Evolutionary conservation across 441 rosid species (phyloP).

Genomic region (Manihot esculenta): DNA sequence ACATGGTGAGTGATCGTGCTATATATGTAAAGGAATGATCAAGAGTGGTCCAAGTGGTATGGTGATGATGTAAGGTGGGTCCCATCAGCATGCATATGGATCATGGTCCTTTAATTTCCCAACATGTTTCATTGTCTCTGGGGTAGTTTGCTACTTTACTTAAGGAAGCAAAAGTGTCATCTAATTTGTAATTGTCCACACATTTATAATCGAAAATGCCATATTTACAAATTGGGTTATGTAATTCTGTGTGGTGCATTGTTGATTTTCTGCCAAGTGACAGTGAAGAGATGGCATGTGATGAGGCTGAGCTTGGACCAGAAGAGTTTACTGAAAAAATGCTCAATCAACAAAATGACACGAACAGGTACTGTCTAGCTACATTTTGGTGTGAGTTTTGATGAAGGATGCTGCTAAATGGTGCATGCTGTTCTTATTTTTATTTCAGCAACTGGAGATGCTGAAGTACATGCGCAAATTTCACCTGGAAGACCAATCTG

Average conservation of each 20-base stretch:
- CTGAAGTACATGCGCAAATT: slow-evolving; percentile 72
- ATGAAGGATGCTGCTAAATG: slow-evolving; percentile 12
- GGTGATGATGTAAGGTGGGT: too few species aligned
- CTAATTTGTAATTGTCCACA: not conserved
- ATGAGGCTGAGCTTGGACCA: slow-evolving; percentile 81
- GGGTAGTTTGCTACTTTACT: not conserved
- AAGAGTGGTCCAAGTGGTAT: too few species aligned
- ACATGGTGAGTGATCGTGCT: too few species aligned
- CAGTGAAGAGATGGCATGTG: slow-evolving; percentile 85
- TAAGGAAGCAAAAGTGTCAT: not conserved
- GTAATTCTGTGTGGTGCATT: not conserved
- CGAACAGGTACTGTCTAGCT: slow-evolving; percentile 47
- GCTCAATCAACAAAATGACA: slow-evolving; percentile 50
- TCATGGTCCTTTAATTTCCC: too few species aligned
- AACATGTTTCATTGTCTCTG: not conserved
- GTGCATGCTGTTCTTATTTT: not conserved
- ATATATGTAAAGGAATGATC: too few species aligned
- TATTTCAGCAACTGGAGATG: slow-evolving; percentile 82
- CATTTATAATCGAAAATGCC: not conserved
- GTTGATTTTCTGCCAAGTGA: slow-evolving; percentile 14
- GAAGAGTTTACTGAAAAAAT: slow-evolving; percentile 59
- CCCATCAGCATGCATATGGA: too few species aligned
- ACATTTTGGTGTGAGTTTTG: slow-evolving; percentile 3
- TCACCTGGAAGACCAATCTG: slow-evolving; percentile 70
- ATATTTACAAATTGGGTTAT: not conserved